Conservation (phyloP, 2,329 filamentous ascomycete species). For the Dissoconium aciculare region DNA sequence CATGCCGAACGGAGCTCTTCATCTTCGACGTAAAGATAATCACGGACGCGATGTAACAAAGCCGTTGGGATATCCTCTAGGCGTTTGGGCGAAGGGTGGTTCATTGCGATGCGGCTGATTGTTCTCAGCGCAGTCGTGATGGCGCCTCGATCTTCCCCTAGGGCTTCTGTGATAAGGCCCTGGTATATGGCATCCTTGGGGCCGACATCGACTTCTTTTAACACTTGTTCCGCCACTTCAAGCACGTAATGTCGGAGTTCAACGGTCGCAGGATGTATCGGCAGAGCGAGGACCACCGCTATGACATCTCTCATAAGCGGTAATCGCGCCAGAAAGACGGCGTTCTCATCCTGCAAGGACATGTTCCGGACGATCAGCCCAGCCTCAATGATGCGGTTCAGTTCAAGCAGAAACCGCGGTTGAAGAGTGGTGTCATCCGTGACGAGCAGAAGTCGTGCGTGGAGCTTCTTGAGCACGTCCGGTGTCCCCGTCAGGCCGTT, state of each 20-base stretch:
- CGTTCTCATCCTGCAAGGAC: constrained; percentile 85
- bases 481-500: constrained; percentile 53
- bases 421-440: constrained; percentile 57
- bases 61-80: constrained; percentile 53
- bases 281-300: constrained; percentile 66
- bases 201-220: constrained; percentile 60
- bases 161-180: constrained; percentile 45
- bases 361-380: constrained; percentile 85
- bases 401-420: constrained; percentile 50
- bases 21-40: constrained; percentile 69
- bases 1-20: constrained; percentile 79
- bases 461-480: constrained; percentile 58
- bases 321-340: constrained; percentile 61
- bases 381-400: constrained; percentile 72
- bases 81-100: constrained; percentile 62
- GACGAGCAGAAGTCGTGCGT: constrained; percentile 41
- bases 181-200: constrained; percentile 65
- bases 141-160: constrained; percentile 57
- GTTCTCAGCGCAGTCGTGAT: constrained; percentile 69
- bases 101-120: constrained; percentile 76
- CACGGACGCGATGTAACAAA: constrained; percentile 52
- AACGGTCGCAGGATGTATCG: constrained; percentile 52
- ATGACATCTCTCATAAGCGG: constrained; percentile 66
- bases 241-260: constrained; percentile 85
- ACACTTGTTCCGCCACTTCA: constrained; percentile 82